Percentiles rank a stretch among this genome's conserved stretches.
phyloP scores from a whole-genome alignment of 2,329 filamentous ascomycete genomes.

The Achaetomium macrosporum region DNA sequence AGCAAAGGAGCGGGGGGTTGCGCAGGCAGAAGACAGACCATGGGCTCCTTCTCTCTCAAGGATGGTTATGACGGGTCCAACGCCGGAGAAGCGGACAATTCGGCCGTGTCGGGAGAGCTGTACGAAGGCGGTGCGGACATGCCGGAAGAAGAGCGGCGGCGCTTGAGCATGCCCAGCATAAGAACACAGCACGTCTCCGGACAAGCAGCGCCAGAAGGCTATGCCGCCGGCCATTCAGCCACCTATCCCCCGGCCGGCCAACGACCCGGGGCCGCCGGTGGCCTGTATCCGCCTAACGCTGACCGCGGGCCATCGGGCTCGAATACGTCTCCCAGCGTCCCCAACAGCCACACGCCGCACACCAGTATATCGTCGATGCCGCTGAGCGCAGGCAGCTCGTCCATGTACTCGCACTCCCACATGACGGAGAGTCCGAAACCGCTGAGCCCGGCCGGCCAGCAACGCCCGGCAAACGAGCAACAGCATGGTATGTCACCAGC shows the following conservation, averaged over 20 bases:
- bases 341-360: constrained; percentile 43
- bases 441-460: constrained; percentile 54
- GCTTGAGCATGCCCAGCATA: constrained; percentile 67
- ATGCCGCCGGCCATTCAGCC: constrained; percentile 54
- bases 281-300: constrained; percentile 57
- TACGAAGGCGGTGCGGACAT: constrained; percentile 53
- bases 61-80: constrained; percentile 61
- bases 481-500: constrained; percentile 33
- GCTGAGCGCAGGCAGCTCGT: constrained; percentile 41
- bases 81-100: constrained; percentile 44
- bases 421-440: constrained; percentile 88
- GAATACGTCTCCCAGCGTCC: constrained; percentile 48
- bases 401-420: constrained; percentile 63
- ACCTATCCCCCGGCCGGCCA: constrained; percentile 71
- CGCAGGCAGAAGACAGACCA: constrained; percentile 81
- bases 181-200: constrained; percentile 63
- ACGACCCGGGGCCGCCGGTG: constrained; percentile 45
- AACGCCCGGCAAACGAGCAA: constrained; percentile 38
- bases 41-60: constrained; percentile 73
- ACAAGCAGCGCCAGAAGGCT: constrained; percentile 43
- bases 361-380: constrained; percentile 46
- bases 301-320: constrained; percentile 50
- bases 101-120: constrained; percentile 50
- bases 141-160: constrained; percentile 53
- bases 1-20: constrained; percentile 95